These are phyloP conservation scores for Metarhizium brunneum DNA, from an alignment of 2,329 filamentous ascomycete genomes.

Conservation along the genomic window DNA sequence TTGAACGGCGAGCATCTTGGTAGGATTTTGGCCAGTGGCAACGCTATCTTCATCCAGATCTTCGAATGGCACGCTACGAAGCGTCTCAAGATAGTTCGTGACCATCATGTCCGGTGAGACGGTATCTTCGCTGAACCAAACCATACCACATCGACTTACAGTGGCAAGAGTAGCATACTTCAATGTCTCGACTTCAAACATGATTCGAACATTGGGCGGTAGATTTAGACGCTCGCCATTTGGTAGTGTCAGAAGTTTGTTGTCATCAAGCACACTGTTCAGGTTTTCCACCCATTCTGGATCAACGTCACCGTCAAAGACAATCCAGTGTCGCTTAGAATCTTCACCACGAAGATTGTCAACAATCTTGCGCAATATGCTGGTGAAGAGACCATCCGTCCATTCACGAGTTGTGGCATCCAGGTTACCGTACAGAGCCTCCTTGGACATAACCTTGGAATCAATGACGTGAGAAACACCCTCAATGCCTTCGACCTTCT, in stretches of 20 bases:
- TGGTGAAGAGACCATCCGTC: conserved; percentile 97
- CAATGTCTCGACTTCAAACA: conserved; percentile 98
- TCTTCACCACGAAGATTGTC: conserved; percentile 98
- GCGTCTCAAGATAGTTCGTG: conserved; percentile 75
- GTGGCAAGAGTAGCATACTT: conserved; percentile 97
- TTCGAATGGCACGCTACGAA: conserved; percentile 79
- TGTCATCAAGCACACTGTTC: conserved; percentile 98
- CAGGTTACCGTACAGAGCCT: conserved; percentile 88
- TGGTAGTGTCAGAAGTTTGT: conserved; percentile 91
- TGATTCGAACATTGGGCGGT: conserved; percentile 90
- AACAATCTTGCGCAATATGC: conserved; percentile 94
- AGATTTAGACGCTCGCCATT: conserved; percentile 97
- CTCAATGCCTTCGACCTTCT: conserved; percentile 83
- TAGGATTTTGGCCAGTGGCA: conserved; percentile 62
- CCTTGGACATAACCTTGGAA: conserved; percentile 99
- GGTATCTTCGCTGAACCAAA: conserved; percentile 99
- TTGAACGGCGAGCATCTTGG: conserved; percentile 73
- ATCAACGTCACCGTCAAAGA: conserved; percentile 98
- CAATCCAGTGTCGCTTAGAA: conserved; percentile 95
- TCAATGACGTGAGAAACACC: conserved; percentile 97
- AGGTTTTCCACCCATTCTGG: conserved; percentile 99
- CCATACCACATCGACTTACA: conserved; percentile 99
- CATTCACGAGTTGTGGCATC: conserved; percentile 97
- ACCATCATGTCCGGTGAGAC: conserved; percentile 92
- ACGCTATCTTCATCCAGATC: conserved; percentile 90